Base-by-base conservation (phyloP, 1,139 yeast species). In the Diutina catenulata region DNA sequence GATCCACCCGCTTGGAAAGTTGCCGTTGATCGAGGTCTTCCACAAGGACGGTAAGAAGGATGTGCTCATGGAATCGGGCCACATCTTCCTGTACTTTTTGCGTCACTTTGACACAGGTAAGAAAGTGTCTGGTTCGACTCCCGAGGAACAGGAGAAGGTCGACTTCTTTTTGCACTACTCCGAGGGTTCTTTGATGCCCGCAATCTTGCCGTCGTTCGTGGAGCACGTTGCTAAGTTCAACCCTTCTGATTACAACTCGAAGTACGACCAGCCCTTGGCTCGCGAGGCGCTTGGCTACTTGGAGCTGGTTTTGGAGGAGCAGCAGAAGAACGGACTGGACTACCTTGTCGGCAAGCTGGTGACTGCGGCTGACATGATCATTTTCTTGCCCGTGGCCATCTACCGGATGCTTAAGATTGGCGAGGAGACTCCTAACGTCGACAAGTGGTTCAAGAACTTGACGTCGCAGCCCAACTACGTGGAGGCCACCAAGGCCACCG, bases 141-240 rank as follows among this genome's bases (percentile, higher is more conserved):
- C 52, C 7, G 59, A 59, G 16, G 67, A 64, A 26, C 55, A 55
- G 41, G 55, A 59, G 18, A 48, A 57, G 43, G 69, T 69, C 35
- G 73, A 73, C 43, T 76, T 68, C 50, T 72, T 59, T 45, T 53
- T 74, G 39, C 77, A 74, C 47, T 73, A 66, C 45, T 49, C 73
- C 5, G 86, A 78, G 49, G 81, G 77, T 0, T 62, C 78, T 26
- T 52, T 77, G 38, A 14, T 15, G 9, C 20, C 29, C 11, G 29
- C 4, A n/a, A 9, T 27, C 4, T 27, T 27, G n/a, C 29, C 29
- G 8, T n/a, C 4, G 11, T 27, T 27, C n/a, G 5, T 15, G 6
- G 14, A 14, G 6, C 14, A 27, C 7, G 29, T 20, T 9, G 3
- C 10, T 7, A 9, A 16, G 4, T 27, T 13, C n/a, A 4, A 18